Evolutionary conservation across 306 rosid species (phyloP).

Genomic region (Rosa lucieae): DNA sequence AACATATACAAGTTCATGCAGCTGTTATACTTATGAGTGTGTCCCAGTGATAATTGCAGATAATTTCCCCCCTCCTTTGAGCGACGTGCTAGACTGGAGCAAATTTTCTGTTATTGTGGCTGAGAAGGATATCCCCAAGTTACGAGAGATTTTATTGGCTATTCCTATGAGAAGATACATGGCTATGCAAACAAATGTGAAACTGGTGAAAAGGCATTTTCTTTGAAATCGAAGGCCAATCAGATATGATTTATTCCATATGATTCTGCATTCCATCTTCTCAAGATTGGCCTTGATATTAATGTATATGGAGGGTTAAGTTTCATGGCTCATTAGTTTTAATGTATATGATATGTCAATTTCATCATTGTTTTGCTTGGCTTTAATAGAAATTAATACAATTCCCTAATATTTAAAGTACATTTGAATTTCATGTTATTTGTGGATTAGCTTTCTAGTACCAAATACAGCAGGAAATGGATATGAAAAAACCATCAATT

Average conservation of each 20-base stretch:
- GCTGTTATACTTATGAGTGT: slow-evolving; percentile 56
- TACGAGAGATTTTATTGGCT: slow-evolving; percentile 82
- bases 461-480: too few relatives aligned
- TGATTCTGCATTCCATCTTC: slow-evolving; percentile 87
- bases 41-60: slow-evolving; percentile 96
- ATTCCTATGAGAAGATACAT: slow-evolving; percentile 73
- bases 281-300: too few relatives aligned
- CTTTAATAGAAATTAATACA: too few relatives aligned
- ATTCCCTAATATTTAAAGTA: too few relatives aligned
- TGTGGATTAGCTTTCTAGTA: too few relatives aligned
- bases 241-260: slow-evolving; percentile 84
- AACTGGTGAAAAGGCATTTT: slow-evolving; percentile 93
- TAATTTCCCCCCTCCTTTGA: slow-evolving; percentile 81
- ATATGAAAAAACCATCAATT: too few relatives aligned
- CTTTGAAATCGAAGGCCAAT: slow-evolving; percentile 84
- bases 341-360: too few relatives aligned
- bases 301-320: too few relatives aligned
- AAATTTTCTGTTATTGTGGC: slow-evolving; percentile 80
- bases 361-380: too few relatives aligned
- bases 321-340: too few relatives aligned
- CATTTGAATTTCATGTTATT: too few relatives aligned
- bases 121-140: slow-evolving; percentile 80
- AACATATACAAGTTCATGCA: neutral
- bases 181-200: slow-evolving; percentile 80
- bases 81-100: slow-evolving; percentile 85